These are phyloP conservation scores for Yarrowia keelungensis DNA, from an alignment of 805 yeast genomes.

Conservation along the genomic window DNA sequence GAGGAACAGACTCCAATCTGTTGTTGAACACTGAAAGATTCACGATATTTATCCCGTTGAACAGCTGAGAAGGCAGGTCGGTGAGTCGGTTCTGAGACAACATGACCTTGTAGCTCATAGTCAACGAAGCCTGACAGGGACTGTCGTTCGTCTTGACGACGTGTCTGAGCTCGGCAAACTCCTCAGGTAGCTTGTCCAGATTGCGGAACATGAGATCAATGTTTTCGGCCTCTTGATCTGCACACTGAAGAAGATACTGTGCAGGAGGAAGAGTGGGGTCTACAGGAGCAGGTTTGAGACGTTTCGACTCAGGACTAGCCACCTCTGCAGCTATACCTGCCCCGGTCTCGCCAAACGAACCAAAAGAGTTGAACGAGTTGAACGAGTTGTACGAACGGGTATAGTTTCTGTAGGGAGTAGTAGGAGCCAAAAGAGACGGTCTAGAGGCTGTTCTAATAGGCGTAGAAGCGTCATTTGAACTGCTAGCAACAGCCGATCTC, in stretches of 20 bases:
- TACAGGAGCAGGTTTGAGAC: background rate
- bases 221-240: constrained; percentile 40
- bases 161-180: constrained; percentile 49
- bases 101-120: constrained; percentile 47
- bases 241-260: constrained; percentile 7
- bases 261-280: constrained; percentile 12
- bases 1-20: constrained; percentile 48
- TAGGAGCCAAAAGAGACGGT: constrained; percentile 18
- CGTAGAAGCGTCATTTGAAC: background rate
- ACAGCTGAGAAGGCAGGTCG: constrained; percentile 47
- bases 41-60: constrained; percentile 48
- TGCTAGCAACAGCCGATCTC: background rate
- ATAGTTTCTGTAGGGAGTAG: constrained; percentile 22
- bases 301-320: constrained; percentile 1
- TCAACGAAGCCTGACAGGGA: constrained; percentile 42
- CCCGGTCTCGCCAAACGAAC: constrained; percentile 32
- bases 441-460: background rate
- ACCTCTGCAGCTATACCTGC: constrained; percentile 25
- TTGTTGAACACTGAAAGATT: constrained; percentile 51
- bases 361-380: constrained; percentile 6
- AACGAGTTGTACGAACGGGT: background rate
- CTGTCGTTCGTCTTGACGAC: constrained; percentile 43
- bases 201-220: constrained; percentile 44
- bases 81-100: constrained; percentile 47
- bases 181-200: constrained; percentile 49